phyloP scores from a whole-genome alignment of 805 yeast species.

The Brettanomyces sp. region DNA sequence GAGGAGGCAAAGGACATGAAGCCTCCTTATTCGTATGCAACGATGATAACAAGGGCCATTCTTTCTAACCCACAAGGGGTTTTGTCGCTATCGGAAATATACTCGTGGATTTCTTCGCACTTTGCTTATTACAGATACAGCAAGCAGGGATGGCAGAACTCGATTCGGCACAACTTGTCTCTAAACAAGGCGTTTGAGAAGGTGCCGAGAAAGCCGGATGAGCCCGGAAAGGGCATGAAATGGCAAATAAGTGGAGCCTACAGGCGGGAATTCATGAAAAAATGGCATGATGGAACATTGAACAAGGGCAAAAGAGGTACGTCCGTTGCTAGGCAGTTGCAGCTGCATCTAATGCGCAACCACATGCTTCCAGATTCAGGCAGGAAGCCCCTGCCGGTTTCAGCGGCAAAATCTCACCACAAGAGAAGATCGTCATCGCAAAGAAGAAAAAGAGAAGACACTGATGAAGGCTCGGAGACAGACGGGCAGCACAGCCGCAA shows the following conservation, averaged over 20 bases:
- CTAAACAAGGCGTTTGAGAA: slow-evolving; percentile 95
- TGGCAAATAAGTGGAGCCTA: slow-evolving; percentile 91
- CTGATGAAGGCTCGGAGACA: too few relatives aligned
- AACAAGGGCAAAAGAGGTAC: slow-evolving; percentile 73
- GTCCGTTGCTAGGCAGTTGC: slow-evolving; percentile 71
- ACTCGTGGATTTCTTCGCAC: slow-evolving; percentile 78
- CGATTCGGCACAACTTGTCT: slow-evolving; percentile 90
- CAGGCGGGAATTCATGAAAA: slow-evolving; percentile 73
- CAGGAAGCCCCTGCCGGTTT: slow-evolving; percentile 11
- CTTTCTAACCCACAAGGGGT: slow-evolving; percentile 81
- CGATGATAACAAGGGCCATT: slow-evolving; percentile 97
- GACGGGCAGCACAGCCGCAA: too few relatives aligned
- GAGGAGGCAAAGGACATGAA: slow-evolving; percentile 90
- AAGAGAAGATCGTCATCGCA: not conserved
- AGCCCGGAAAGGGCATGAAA: slow-evolving; percentile 98
- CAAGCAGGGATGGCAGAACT: slow-evolving; percentile 97
- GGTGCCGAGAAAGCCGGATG: slow-evolving; percentile 90
- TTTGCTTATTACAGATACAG: slow-evolving; percentile 89
- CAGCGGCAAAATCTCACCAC: slow-evolving; percentile 1
- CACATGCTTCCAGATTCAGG: slow-evolving; percentile 41
- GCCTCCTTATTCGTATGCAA: slow-evolving; percentile 95
- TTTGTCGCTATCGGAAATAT: slow-evolving; percentile 82
- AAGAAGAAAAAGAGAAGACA: too few relatives aligned
- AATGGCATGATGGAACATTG: slow-evolving; percentile 68
- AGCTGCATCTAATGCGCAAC: slow-evolving; percentile 59